phyloP scores from a whole-genome alignment of 2,329 filamentous ascomycete species.

The Microcyclospora pomicola region DNA sequence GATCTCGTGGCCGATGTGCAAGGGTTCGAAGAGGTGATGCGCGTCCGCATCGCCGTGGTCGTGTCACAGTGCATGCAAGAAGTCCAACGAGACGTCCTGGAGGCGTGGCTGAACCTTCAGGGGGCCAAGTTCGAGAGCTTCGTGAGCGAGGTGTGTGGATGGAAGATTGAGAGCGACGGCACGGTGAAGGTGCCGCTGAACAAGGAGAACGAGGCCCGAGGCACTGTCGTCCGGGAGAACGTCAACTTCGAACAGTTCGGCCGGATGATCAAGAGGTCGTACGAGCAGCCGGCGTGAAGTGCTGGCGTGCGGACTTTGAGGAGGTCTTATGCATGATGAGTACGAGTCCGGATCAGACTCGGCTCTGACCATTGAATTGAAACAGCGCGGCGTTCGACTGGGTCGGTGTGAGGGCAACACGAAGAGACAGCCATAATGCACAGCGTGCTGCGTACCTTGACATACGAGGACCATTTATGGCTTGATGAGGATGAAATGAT shows the following conservation, averaged over 20 bases:
- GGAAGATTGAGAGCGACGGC: constrained; percentile 53
- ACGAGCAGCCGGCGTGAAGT: constrained; percentile 56
- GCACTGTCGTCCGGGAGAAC: constrained; percentile 86
- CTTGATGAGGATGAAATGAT: no score
- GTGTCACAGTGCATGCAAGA: constrained; percentile 76
- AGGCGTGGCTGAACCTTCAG: constrained; percentile 35
- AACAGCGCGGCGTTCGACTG: no score
- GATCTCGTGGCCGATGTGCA: constrained; percentile 88
- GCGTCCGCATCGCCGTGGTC: constrained; percentile 76
- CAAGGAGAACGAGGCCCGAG: constrained; percentile 95
- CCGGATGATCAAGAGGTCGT: constrained; percentile 67
- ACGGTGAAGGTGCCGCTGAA: constrained; percentile 71
- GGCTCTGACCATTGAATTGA: no score
- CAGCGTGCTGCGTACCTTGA: not conserved
- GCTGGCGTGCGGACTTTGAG: not conserved
- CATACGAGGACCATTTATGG: not conserved
- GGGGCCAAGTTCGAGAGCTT: constrained; percentile 37
- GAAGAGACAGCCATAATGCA: not conserved
- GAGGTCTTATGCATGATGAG: not conserved
- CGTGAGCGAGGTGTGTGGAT: constrained; percentile 51
- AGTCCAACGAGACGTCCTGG: constrained; percentile 39
- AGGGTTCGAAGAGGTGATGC: constrained; percentile 89
- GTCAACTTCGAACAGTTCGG: constrained; percentile 82
- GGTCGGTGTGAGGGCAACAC: not conserved
- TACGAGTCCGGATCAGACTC: no score